phyloP scores from a whole-genome alignment of 2,329 filamentous ascomycete genomes.

The Gaeumannomyces tritici region DNA sequence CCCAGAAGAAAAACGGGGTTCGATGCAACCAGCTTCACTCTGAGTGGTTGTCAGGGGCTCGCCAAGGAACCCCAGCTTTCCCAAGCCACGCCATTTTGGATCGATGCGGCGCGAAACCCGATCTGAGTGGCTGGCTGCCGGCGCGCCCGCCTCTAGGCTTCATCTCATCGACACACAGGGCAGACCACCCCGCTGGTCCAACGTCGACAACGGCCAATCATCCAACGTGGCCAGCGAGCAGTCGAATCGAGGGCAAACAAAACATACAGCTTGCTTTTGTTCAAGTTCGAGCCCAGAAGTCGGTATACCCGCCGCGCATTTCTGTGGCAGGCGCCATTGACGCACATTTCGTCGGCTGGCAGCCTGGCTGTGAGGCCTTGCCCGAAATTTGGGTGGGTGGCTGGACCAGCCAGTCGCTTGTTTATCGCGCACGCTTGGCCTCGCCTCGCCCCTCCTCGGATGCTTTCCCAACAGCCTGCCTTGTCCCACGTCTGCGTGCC shows the following conservation, averaged over 20 bases:
- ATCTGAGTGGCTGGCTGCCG: background rate
- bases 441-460: background rate
- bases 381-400: background rate
- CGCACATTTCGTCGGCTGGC: background rate
- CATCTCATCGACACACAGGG: background rate
- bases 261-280: too few species aligned
- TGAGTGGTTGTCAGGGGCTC: background rate
- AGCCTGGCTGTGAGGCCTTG: background rate
- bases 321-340: background rate
- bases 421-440: background rate
- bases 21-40: background rate
- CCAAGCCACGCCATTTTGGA: background rate
- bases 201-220: background rate
- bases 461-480: background rate
- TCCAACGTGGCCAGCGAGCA: too few species aligned
- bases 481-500: too few species aligned
- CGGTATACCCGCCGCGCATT: too few species aligned
- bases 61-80: background rate
- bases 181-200: too few species aligned
- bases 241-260: too few species aligned
- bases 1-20: slow-evolving; percentile 2
- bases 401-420: background rate
- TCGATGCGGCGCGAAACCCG: background rate
- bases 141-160: background rate
- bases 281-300: too few species aligned